phyloP scores from a whole-genome alignment of 805 yeast genomes.

The Candida namnaoensis region DNA sequence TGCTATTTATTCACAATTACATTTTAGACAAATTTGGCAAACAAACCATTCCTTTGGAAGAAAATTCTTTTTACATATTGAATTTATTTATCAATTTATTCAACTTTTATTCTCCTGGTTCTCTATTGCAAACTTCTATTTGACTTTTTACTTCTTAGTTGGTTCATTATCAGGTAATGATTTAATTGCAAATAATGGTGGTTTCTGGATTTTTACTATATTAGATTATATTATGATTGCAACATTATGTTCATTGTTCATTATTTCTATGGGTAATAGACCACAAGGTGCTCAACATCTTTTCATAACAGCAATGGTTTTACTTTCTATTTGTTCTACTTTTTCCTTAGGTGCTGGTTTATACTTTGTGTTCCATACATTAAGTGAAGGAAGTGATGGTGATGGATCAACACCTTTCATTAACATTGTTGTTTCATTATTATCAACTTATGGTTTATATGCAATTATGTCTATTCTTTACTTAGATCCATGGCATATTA shows the following conservation, averaged over 20 bases:
- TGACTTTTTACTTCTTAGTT: conserved; percentile 88
- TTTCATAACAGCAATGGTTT: conserved; percentile 62
- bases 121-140: conserved; percentile 83
- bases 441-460: conserved; percentile 90
- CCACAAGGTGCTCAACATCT: conserved; percentile 91
- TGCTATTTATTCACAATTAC: conserved; percentile 80
- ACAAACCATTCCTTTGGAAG: conserved; percentile 80
- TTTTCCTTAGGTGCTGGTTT: conserved; percentile 81
- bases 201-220: conserved; percentile 73
- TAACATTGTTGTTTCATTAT: conserved; percentile 74
- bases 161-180: conserved; percentile 60
- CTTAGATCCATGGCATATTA: conserved; percentile 93
- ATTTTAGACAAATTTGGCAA: conserved; percentile 81
- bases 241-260: conserved; percentile 78
- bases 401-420: conserved; percentile 36
- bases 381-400: conserved; percentile 21
- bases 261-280: conserved; percentile 92
- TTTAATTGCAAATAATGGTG: conserved; percentile 57
- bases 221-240: conserved; percentile 82
- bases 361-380: conserved; percentile 58
- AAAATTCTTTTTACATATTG: conserved; percentile 75
- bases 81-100: conserved; percentile 81
- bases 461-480: conserved; percentile 74
- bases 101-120: conserved; percentile 83
- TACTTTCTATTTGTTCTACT: conserved; percentile 69